phyloP scores from a whole-genome alignment of 2,329 filamentous ascomycete species.

The Aureobasidium mangrovei region DNA sequence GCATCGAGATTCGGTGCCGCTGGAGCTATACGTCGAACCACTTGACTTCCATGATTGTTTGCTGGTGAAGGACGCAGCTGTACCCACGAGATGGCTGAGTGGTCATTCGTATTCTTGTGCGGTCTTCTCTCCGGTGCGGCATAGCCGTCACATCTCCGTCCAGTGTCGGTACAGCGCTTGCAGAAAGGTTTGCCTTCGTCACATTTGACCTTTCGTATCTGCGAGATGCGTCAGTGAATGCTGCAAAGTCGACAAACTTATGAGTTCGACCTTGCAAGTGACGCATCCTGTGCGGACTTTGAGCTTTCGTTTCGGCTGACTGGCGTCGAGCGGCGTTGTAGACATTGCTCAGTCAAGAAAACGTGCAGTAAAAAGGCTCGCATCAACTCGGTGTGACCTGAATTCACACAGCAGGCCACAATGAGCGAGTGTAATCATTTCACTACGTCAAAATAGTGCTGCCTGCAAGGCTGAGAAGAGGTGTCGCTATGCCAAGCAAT shows the following conservation, averaged over 20 bases:
- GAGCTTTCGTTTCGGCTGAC: not conserved
- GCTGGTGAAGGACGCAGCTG: not conserved
- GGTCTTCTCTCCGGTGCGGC: slow-evolving; percentile 8
- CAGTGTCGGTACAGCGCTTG: slow-evolving; percentile 45
- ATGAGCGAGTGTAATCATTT: too few relatives aligned
- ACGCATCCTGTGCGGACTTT: slow-evolving; percentile 39
- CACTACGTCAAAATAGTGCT: too few relatives aligned
- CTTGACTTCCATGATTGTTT: not conserved
- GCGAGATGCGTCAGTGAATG: slow-evolving; percentile 19
- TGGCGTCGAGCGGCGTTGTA: not conserved
- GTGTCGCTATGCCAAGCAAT: too few relatives aligned
- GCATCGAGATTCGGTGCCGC: not conserved
- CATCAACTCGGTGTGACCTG: too few relatives aligned
- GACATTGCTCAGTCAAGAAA: not conserved
- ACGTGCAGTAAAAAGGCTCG: too few relatives aligned
- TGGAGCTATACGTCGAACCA: not conserved
- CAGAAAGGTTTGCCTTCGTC: slow-evolving; percentile 48
- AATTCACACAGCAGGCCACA: too few relatives aligned
- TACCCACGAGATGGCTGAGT: not conserved
- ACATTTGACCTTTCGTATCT: slow-evolving; percentile 50
- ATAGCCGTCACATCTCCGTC: slow-evolving; percentile 51
- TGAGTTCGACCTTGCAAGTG: slow-evolving; percentile 44
- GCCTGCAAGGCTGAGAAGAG: too few relatives aligned
- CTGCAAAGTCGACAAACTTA: not conserved
- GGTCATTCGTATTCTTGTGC: not conserved